Evolutionary conservation across 1,139 yeast species (phyloP), one percentile per base, ranked within the genome.

Genomic region (Trichomonascaceae sp.): DNA sequence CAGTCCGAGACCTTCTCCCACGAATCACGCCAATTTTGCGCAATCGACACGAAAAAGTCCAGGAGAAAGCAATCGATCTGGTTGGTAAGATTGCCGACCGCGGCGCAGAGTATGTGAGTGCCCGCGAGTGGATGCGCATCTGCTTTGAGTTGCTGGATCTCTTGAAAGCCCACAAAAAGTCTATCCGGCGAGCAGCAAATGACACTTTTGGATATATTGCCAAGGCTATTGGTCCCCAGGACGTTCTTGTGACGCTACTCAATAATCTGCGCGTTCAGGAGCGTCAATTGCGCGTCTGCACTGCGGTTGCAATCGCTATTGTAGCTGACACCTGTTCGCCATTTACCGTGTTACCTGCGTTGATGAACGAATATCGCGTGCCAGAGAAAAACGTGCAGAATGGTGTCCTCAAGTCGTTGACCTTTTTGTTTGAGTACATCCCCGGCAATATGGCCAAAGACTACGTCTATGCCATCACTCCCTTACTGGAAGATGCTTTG

Each of bases 241-340:
- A 89, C 54, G 93, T 92, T 3, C 60, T 89, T 23, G 89, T 81
- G 0, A 80, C 93, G 45, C 60, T 92, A 26, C 62, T 92, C 37
- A 82, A 81, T 45, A 89, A 89, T 46, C 62, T 92, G 42, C 68
- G 84, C 39, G 94, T 87, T 3, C 97, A 89, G 54, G 98, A 89
- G 50, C 81, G 99, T 51, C 98, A 92, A 56, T 65, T 85, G 30
- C 76, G 99, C 49, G 96, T 92, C 9, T 87, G 96, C 52, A 85
- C 98, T 0, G 96, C 98, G 1, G 97, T 92, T 28, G 99, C 99
- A 0, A 82, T 92, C 46, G 98, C 95, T 26, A 87, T 92, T 47
- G 94, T 92, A 11, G 97, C 98, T 0, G 93, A 87, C 38, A 75
- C 80, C 0, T 89, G 98, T 59, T 74, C 82, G 0, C 96, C 98